Evolutionary conservation across 163 green algal species (phyloP), one percentile per base, ranked within the genome.

Genomic region (Volvox carteri): DNA sequence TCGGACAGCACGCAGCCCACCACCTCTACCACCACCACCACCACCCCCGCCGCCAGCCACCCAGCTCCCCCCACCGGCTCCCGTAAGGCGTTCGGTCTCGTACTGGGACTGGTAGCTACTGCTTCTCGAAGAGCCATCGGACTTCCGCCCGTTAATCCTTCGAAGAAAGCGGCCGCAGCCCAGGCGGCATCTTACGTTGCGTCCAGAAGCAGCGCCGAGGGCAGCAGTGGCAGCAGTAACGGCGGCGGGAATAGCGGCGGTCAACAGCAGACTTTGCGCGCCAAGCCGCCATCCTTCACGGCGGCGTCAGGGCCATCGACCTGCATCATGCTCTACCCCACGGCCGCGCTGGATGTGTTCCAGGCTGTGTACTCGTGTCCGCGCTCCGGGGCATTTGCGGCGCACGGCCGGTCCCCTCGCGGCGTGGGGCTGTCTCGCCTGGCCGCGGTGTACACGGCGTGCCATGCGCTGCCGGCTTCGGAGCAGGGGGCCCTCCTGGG

Each of bases 351-450:
- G 28, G 73, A 90, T 12, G 56, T 39, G 5, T 86, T 90, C 46
- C 16, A 78, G 33, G 25, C 74, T 4, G 5, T 90, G 2, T 86
- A 86, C 74, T 54, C 52, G 23, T 73, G 42, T 12, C 72, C 79
- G 6, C 87, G 91, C 48, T 91, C 86, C 3, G 91, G 91, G 16
- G 91, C 86, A 28, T 92, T 92, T 81, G 91, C 91, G 0, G 78
- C 88, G 0, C 91, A 93, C 74, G 91, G 91, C 35, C 78, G 91
- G 6, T 67, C 77, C 70, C 91, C 91, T 0, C 72, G 79, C 23
- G 78, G 78, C 28, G 46, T 91, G 30, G 90, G 90, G 5, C 77
- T 93, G 14, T 85, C 67, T 14, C 83, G 81, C 25, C 85, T 92
- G 9, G 4, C 88, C 6, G 58, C 76, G 1, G 76, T 76, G 1